phyloP scores from a whole-genome alignment of 2,329 filamentous ascomycete species.

The Coniochaeta sp. region DNA sequence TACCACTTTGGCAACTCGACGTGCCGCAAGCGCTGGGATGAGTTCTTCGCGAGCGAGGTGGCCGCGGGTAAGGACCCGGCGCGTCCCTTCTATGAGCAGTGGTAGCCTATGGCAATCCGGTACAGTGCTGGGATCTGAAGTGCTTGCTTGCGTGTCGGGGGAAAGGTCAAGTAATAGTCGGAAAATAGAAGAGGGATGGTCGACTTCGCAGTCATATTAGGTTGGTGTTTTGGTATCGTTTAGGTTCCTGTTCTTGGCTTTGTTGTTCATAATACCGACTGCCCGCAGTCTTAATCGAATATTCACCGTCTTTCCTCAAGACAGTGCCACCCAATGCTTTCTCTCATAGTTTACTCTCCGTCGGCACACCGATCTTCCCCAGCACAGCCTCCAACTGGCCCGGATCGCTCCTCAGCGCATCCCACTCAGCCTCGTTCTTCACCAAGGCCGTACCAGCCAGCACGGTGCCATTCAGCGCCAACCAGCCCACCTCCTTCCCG shows the following conservation, averaged over 20 bases:
- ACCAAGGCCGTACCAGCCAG: slow-evolving; percentile 57
- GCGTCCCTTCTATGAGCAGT: slow-evolving; percentile 7
- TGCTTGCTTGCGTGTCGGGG: not conserved
- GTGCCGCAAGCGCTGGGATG: slow-evolving; percentile 50
- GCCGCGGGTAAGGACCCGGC: not conserved
- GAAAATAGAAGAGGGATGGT: not conserved
- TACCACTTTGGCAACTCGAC: slow-evolving; percentile 54
- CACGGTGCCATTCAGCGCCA: slow-evolving; percentile 55
- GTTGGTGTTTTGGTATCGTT: not conserved
- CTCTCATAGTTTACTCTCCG: not conserved
- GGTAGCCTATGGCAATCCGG: not conserved
- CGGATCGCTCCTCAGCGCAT: slow-evolving; percentile 36
- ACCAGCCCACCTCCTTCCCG: slow-evolving; percentile 25
- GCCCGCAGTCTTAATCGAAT: not conserved
- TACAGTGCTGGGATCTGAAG: not conserved
- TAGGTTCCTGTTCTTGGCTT: not conserved
- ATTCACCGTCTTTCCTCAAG: not conserved
- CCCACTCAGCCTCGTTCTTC: slow-evolving; percentile 51
- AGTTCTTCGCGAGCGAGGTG: slow-evolving; percentile 22
- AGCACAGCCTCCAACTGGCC: slow-evolving; percentile 31
- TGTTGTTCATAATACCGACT: not conserved
- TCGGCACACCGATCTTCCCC: slow-evolving; percentile 27
- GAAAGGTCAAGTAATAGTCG: not conserved
- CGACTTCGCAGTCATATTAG: not conserved
- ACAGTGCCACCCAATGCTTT: not conserved